Conservation (phyloP, 1,139 yeast species). For the Nakaseomyces glabratus region DNA sequence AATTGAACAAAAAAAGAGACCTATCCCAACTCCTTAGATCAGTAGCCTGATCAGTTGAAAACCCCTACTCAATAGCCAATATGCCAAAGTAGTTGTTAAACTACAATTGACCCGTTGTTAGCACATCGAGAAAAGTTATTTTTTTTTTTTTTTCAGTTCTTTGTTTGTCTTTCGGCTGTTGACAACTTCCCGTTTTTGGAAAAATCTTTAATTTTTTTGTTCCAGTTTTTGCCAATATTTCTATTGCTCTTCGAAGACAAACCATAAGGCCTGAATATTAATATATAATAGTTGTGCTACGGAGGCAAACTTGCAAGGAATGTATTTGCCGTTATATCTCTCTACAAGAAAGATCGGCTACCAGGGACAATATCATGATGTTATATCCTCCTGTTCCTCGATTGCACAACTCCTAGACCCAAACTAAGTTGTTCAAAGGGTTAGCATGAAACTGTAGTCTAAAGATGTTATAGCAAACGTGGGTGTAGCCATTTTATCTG, state of each 20-base stretch:
- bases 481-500: too few species aligned
- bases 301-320: not conserved
- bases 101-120: not conserved
- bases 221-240: not conserved
- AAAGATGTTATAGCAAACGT: too few species aligned
- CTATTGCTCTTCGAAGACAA: not conserved
- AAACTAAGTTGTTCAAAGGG: too few species aligned
- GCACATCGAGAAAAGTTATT: too few species aligned
- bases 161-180: not conserved
- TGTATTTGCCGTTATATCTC: not conserved
- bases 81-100: not conserved
- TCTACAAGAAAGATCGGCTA: not conserved
- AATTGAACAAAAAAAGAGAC: not conserved
- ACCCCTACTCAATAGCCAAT: not conserved
- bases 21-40: too few species aligned
- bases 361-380: not conserved
- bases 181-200: conserved; percentile 1
- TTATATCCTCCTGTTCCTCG: too few species aligned
- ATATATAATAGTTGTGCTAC: not conserved
- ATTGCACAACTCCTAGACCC: too few species aligned
- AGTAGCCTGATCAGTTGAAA: not conserved
- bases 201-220: conserved; percentile 1
- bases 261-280: too few species aligned
- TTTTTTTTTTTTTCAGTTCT: not conserved
- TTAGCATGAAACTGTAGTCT: too few species aligned